Base-by-base conservation (phyloP, 2,329 filamentous ascomycete genomes). In the Calonectria montana region DNA sequence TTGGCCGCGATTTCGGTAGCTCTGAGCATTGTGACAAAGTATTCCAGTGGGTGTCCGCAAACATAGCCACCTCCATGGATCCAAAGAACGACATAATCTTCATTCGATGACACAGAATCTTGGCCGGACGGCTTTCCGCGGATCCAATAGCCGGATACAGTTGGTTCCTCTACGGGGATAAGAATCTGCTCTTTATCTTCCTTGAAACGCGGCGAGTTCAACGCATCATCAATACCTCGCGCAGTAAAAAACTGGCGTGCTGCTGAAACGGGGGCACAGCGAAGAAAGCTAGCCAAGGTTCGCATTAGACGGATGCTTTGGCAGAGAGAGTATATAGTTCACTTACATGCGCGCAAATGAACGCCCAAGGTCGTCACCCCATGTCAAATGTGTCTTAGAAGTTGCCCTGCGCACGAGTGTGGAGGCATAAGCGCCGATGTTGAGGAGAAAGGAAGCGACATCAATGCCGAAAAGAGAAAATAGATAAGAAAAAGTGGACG, bases 381-480 rank as follows among this genome's bases (percentile, higher is more conserved):
- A 45, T 2, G 37, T 62, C 39, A 62, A 29, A 31, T 62, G 37
- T 4, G 57, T 45, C 25, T 45, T 62, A 15, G 39, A 62, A 23
- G 21, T 41, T 62, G 39, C 57, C n/a, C 57, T 43, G 29, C 57
- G 57, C 35, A 62, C 12, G 10, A 62, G 12, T 3, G 57, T 62
- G 4, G 57, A 62, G 13, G 39, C 18, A 13, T 62, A 43, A 13
- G 57, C 27, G 31, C 53, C 35, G 8, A 59, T 25, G 3, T 39
- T 39, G 31, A 59, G 25, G 53, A 59, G 13, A n/a, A 23, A 39
- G 9, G 53, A 39, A 21, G 53, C 15, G 21, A 39, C 23, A 9
- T 59, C 53, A 23, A 59, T 10, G 53, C 53, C 53, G n/a, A 59
- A 59, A 18, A 59, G 8, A 35, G 53, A 59, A 59, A 59, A 59